Evolutionary conservation across 108 stramenopile species (phyloP), one percentile per base, ranked within the genome.

Genomic region (Cylindrotheca closterium): DNA sequence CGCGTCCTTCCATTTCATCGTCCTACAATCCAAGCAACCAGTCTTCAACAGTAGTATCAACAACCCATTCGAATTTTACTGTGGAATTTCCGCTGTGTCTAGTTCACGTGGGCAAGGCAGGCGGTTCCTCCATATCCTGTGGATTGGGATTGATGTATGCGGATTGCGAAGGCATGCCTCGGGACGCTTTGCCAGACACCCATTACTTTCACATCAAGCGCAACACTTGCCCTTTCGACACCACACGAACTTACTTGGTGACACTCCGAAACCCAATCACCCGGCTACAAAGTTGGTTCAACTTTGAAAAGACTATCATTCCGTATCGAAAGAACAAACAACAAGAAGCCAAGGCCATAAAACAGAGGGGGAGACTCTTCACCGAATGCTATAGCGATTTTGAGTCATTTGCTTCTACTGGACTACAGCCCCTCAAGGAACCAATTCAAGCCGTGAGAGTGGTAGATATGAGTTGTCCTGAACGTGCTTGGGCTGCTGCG

Each of bases 111-210:
- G 73, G 73, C 42, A 74, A 74, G 54, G 60, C 73, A 0, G 73
- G 65, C 0, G 73, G 73, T 10, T 74, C 73, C 27, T 65, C 54
- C 25, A 22, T 74, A 12, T 67, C 66, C 18, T 74, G 73, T 49
- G 65, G 66, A 5, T 47, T 74, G 10, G 73, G 73, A 30, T 58
- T 74, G 0, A 67, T 58, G 47, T 74, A 74, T 51, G 73, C 73
- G 47, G 54, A 74, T 45, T 74, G 73, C 42, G 73, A 74, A 27
- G 73, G 73, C 10, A 74, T 74, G 73, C 73, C 73, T n/a, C 65
- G 73, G 2, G 65, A 74, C 3, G 29, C 52, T 8, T 22, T 74
- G 8, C 73, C 73, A 17, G 31, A 74, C 45, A 61, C 54, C 15
- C 26, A 67, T 47, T 67, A 59, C 34, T 61, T 67, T 42, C 73